Evolutionary conservation across 805 yeast species (phyloP).

Genomic region (Kuraishia piskuri): DNA sequence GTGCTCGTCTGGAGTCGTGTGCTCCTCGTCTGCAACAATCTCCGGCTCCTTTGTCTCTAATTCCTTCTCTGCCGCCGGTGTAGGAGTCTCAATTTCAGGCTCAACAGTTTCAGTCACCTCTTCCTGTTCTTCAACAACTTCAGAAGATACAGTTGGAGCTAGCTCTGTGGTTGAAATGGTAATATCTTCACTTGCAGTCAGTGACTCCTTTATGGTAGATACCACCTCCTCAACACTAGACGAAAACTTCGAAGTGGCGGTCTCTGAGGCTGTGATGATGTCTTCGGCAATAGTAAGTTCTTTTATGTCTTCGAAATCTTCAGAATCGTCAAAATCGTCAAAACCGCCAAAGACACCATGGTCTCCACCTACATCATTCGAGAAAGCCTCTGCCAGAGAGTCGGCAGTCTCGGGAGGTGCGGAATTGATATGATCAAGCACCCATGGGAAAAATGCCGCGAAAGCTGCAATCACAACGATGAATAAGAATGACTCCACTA

Average conservation of each 20-base stretch:
- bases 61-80: neutral
- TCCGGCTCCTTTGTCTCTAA: neutral
- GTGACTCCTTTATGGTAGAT: neutral
- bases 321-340: neutral
- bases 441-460: neutral
- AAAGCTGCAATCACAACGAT: neutral
- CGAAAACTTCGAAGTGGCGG: neutral
- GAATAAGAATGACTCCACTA: slow-evolving; percentile 11
- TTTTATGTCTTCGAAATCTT: neutral
- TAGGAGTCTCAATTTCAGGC: neutral
- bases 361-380: neutral
- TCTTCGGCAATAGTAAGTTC: neutral
- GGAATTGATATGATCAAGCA: neutral
- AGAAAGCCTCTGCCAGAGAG: neutral
- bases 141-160: neutral
- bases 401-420: neutral
- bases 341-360: neutral
- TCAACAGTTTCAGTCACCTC: neutral
- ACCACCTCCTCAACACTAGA: neutral
- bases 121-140: neutral
- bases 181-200: neutral
- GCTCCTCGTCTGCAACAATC: neutral
- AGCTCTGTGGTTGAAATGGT: neutral
- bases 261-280: neutral
- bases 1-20: no score